Evolutionary conservation across 2,329 filamentous ascomycete species (phyloP).

Genomic region (Claviceps digitariae): DNA sequence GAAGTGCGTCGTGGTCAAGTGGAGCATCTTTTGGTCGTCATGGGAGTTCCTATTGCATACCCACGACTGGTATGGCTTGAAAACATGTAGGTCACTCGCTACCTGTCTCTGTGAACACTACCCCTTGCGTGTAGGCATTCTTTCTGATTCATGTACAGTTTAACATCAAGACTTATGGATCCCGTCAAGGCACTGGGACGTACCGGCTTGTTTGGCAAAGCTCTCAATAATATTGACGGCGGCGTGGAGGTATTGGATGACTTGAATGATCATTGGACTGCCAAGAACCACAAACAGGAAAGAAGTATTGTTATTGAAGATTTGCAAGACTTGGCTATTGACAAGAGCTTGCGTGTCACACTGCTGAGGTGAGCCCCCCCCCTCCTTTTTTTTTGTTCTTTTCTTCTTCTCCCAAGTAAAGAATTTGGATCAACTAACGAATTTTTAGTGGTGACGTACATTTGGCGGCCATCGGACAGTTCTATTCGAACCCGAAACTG

Average conservation of each 20-base stretch:
- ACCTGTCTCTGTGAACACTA: neutral
- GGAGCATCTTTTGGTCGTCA: slow-evolving; percentile 76
- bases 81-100: slow-evolving; percentile 41
- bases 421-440: neutral
- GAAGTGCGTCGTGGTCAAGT: slow-evolving; percentile 76
- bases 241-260: slow-evolving; percentile 87
- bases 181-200: slow-evolving; percentile 81
- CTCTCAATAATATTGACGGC: slow-evolving; percentile 82
- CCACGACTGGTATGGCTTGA: slow-evolving; percentile 60
- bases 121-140: neutral
- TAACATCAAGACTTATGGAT: slow-evolving; percentile 77
- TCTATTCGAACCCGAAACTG: slow-evolving; percentile 82
- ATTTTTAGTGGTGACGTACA: slow-evolving; percentile 71
- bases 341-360: slow-evolving; percentile 83
- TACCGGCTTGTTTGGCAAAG: slow-evolving; percentile 62
- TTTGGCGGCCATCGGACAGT: slow-evolving; percentile 81
- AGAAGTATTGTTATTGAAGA: slow-evolving; percentile 78
- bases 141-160: slow-evolving; percentile 27
- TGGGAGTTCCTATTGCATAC: slow-evolving; percentile 76
- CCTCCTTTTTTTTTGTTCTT: neutral
- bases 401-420: neutral
- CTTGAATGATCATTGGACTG: slow-evolving; percentile 94
- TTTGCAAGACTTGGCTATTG: slow-evolving; percentile 81
- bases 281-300: slow-evolving; percentile 86
- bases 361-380: slow-evolving; percentile 51